Evolutionary conservation across 345 rosid species (phyloP), one percentile per base, ranked within the genome.

Genomic region (Cardamine occulta): DNA sequence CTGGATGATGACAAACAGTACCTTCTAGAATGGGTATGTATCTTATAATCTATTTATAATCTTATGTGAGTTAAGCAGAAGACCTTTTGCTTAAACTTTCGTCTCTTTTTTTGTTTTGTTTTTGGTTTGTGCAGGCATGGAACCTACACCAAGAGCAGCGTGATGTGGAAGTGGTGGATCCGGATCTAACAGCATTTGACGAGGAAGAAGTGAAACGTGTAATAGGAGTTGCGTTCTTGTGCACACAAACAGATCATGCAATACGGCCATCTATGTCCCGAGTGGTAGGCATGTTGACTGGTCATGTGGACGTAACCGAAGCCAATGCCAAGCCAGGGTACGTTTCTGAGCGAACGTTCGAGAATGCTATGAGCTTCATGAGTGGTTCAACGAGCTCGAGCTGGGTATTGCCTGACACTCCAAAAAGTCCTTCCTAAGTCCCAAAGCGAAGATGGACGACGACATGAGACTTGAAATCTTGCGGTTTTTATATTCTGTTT

Each of bases 21-120:
- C 80, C 93, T 89, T 82, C 91, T 91, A 14, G 88, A 85, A 77
- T 89, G 88, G 97, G 96, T 35, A 6, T 31, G 31, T 31, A 31
- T 31, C 28, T 26, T 26, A 26, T 26, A 26, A 26, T 26, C 28
- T 26, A 6, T 34, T 34, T 34, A 31, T 31, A 31, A 31, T 6
- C 2, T 31, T 31, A 31, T 31, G 8, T 31, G 34, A 29, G 31
- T 5, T 29, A 29, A 29, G 31, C 0, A 29, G 31, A 29, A 29
- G 31, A 29, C 34, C 37, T 34, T 34, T 34, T 34, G 37, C 37
- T 34, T 34, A 34, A 34, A 7, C 10, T 5, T 34, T 8, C 37
- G 10, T 31, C 34, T 31, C 9, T 9, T 8, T 9, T 35, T 31
- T 19, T 19, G 19, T 31, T 11, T 40, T 40, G 6, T 40, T 2